These are phyloP conservation scores for Chlorokybus atmophyticus DNA, from an alignment of 139 green algal genomes.

Conservation along the genomic window DNA sequence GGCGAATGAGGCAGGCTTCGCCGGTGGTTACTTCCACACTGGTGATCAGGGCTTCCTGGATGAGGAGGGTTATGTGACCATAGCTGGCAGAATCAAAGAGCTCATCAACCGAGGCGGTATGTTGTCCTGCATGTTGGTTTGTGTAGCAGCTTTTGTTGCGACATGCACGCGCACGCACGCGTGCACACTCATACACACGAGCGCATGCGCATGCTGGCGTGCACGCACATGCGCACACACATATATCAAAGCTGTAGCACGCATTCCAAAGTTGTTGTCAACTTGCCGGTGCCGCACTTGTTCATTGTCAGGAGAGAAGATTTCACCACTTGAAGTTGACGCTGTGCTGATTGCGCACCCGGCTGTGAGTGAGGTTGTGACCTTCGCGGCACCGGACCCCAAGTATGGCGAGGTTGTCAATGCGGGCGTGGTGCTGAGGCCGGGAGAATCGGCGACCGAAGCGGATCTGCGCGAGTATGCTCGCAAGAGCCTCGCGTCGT, in stretches of 20 bases:
- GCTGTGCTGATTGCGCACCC: slow-evolving; percentile 53
- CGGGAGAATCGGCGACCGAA: slow-evolving; percentile 9
- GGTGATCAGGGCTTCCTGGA: slow-evolving; percentile 60
- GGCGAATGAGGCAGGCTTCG: slow-evolving; percentile 57
- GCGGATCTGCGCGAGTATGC: slow-evolving; percentile 33
- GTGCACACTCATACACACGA: background rate
- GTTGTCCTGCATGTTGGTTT: background rate
- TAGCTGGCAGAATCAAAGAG: slow-evolving; percentile 79
- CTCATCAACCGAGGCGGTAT: slow-evolving; percentile 50
- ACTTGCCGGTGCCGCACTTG: background rate
- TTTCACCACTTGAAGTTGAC: slow-evolving; percentile 56
- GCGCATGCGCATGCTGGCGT: slow-evolving; percentile 4
- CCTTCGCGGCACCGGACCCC: slow-evolving; percentile 61
- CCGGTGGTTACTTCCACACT: slow-evolving; percentile 53
- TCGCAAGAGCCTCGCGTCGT: slow-evolving; percentile 38
- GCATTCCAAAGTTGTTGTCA: background rate
- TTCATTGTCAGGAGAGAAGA: slow-evolving; percentile 32
- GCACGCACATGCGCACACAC: background rate
- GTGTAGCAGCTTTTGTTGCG: slow-evolving; percentile 1
- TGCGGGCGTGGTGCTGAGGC: slow-evolving; percentile 54
- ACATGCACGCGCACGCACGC: background rate
- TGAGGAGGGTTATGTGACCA: slow-evolving; percentile 60
- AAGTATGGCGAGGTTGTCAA: slow-evolving; percentile 74
- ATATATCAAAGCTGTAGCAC: background rate
- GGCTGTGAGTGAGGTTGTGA: slow-evolving; percentile 57